Base-by-base conservation (phyloP, 2,329 filamentous ascomycete genomes). In the Microsporum audouinii region DNA sequence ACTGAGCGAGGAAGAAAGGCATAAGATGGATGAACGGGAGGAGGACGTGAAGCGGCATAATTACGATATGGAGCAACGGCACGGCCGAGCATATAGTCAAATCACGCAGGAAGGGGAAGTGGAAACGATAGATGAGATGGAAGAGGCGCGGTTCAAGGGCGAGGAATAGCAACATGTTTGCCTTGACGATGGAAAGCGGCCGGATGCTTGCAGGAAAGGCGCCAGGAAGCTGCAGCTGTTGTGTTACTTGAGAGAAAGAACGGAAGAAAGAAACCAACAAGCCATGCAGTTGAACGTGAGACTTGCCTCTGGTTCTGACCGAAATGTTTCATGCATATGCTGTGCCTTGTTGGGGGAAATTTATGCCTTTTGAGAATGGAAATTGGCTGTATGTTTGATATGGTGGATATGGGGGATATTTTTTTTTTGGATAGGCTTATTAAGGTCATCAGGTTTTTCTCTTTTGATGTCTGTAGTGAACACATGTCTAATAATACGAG, bases 41-140 rank as follows among this genome's bases (percentile, higher is more conserved):
- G 56, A 62, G 17, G 61, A 63, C n/a, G 63, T 66, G 2, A 53
- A 58, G 29, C 62, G 53, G n/a, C 65, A 66, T 59, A 66, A 66
- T 57, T 59, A 64, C 38, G 65, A 66, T 17, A 57, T 66, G 14
- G 63, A 65, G 31, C 43, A 43, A 8, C 63, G 65, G 39, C 62
- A 66, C 57, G 63, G 61, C 49, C 61, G 62, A 58, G 62, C 63
- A 5, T 60, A 36, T 14, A 61, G 8, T 34, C 64, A 65, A 55
- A 53, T 64, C 31, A 61, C 61, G n/a, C 17, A 65, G 34, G 43
- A 63, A 7, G 61, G 58, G 3, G 59, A 64, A 38, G 14, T 60
- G 34, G 51, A 49, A 38, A 45, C 58, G 12, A 51, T 65, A 59
- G 62, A 65, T 33, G 57, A 63, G 33, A 62, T 63, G 47, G 60